phyloP scores from a whole-genome alignment of 2,329 filamentous ascomycete genomes.

The Dactylonectria estremocensis region DNA sequence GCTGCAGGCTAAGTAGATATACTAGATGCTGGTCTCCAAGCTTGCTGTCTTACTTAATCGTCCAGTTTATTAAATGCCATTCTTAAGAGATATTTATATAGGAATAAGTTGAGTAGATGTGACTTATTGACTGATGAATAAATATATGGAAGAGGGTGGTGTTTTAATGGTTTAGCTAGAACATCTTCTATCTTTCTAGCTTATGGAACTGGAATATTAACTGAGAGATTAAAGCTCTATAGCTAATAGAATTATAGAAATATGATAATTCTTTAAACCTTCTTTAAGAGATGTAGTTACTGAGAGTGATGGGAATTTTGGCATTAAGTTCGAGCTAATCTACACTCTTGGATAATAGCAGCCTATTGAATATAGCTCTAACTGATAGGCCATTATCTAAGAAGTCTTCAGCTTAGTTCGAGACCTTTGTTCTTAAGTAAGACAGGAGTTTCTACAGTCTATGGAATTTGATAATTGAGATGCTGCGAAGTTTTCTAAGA shows the following conservation, averaged over 20 bases:
- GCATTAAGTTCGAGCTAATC: conserved; percentile 72
- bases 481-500: conserved; percentile 61
- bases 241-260: conserved; percentile 55
- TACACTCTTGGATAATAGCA: conserved; percentile 73
- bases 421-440: conserved; percentile 48
- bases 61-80: conserved; percentile 70
- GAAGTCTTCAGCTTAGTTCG: conserved; percentile 63
- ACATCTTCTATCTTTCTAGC: conserved; percentile 74
- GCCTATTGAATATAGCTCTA: conserved; percentile 65
- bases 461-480: conserved; percentile 58
- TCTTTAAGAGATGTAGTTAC: conserved; percentile 72
- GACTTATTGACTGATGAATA: conserved; percentile 58
- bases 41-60: conserved; percentile 70
- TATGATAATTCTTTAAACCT: conserved; percentile 61
- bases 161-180: conserved; percentile 75
- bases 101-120: conserved; percentile 43
- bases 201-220: conserved; percentile 70
- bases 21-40: conserved; percentile 50
- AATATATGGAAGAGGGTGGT: conserved; percentile 66
- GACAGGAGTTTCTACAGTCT: conserved; percentile 51
- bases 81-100: conserved; percentile 66
- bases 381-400: conserved; percentile 72
- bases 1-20: conserved; percentile 73
- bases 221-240: conserved; percentile 47
- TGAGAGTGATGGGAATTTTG: conserved; percentile 77